Base-by-base conservation (phyloP, 2,329 filamentous ascomycete genomes). In the Neonectria ditissima region DNA sequence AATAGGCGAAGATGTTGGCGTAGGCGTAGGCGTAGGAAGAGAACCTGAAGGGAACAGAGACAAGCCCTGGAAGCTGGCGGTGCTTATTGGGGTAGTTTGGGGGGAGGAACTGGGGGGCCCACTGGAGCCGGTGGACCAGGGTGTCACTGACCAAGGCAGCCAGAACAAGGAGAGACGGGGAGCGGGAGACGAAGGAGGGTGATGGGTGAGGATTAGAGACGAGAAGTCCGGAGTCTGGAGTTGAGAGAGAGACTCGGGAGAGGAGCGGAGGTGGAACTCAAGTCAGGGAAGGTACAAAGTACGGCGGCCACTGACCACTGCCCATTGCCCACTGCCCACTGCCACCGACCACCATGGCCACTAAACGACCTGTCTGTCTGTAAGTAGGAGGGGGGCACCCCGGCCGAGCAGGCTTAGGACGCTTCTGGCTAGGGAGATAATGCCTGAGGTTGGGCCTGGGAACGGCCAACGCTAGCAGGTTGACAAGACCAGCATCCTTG, bases 361-460 rank as follows among this genome's bases (percentile, higher is more conserved):
- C 56, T 47, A 53, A 44, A 47, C 60, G 53, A 57, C n/a, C 37
- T 39, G 32, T 57, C 58, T 41, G 37, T 66, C 63, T 57, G n/a
- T n/a, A n/a, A n/a, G n/a, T n/a, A n/a, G 24, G 24, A 6, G 8
- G 37, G 37, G 69, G 69, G 65, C 56, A 59, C 52, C 58, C 69
- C 37, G 22, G 63, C 32, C 69, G 66, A 26, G 24, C 24, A 26
- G 69, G 54, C 52, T 63, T 59, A 69, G 55, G 62, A 71, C 67
- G 69, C 58, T 72, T 72, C 34, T 28, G 66, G 69, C 55, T 70
- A 70, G 68, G 47, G 37, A 37, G 48, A 39, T 7, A 24, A 18
- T 18, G 52, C 11, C 59, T 24, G 10, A 24, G 16, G 48, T 41
- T 44, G 54, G 37, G 60, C 61, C 54, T 63, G 65, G 65, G 54